Evolutionary conservation across 805 yeast species (phyloP), one percentile per base, ranked within the genome.

Genomic region (Lachancea nothofagi): DNA sequence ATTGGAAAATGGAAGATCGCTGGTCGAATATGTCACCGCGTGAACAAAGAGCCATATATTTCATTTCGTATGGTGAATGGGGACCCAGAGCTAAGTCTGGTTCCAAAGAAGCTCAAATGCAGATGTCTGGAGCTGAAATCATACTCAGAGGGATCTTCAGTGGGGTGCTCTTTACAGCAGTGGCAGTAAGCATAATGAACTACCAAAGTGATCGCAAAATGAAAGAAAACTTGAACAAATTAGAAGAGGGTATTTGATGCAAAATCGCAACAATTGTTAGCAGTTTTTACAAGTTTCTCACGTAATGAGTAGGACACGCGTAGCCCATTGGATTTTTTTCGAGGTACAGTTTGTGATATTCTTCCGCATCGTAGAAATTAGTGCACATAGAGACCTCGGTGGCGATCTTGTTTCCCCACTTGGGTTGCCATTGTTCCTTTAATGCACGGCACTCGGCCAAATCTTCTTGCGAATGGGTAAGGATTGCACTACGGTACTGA

Each of bases 281-380:
- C 24, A 4, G 10, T 12, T 3, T 72, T 45, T 49, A 66, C 22
- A 67, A 39, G 31, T 67, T 64, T 65, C 97, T 79, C 40, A 85
- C 59, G 50, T 73, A 88, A 57, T 90, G 97, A 3, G 90, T 78
- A 15, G 96, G 90, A 59, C 97, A 90, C 43, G 83, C 85, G 61
- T 89, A 87, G 4, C 97, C 97, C 4, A 66, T 62, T 2, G 96
- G 95, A 59, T 90, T 87, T 54, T 77, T 79, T 41, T 72, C 71
- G 52, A 90, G 69, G 59, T 93, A 90, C 45, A 72, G 55, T 59
- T 90, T 97, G 61, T 90, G 98, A 60, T 89, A 90, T 26, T 80
- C 89, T 63, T 90, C 98, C n/a, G 97, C 97, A 57, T 89, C 96
- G 68, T 80, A 82, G 71, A 85, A 93, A 43, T 69, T 70, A 36